Percentiles rank a stretch among this genome's conserved stretches.
Evolutionary conservation across 306 rosid species (phyloP).

Genomic region (Quillaja saponaria): DNA sequence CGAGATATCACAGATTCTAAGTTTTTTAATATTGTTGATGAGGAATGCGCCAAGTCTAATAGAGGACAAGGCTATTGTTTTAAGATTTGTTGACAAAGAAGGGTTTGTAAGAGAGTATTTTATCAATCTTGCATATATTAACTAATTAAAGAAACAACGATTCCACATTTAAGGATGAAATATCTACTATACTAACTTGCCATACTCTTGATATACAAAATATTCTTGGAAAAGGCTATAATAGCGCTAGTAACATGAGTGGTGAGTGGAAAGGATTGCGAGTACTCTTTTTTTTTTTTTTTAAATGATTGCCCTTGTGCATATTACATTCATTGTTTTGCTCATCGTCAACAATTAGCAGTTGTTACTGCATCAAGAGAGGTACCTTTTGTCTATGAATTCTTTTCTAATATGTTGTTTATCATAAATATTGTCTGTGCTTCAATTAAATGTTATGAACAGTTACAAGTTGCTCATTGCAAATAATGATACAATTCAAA

Average conservation of each 20-base stretch:
- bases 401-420: neutral
- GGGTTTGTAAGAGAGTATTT: neutral
- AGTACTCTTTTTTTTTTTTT: no score
- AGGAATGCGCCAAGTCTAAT: no score
- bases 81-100: neutral
- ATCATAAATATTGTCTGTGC: slow-evolving; percentile 2
- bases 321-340: slow-evolving; percentile 23
- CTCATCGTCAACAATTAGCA: neutral
- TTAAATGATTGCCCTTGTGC: neutral
- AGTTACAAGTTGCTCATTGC: neutral
- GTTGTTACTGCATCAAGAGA: neutral
- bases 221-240: neutral
- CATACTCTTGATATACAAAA: neutral
- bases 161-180: neutral
- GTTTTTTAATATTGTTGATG: neutral
- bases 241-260: slow-evolving; percentile 8
- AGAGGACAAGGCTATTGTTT: no score
- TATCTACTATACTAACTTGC: neutral
- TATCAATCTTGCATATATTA: neutral
- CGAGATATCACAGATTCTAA: neutral
- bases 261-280: slow-evolving; percentile 1
- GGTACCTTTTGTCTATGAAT: neutral
- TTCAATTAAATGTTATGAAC: neutral
- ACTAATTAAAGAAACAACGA: neutral
- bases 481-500: neutral